A percentile compares a stretch with the other conserved stretches of the same genome.
These are phyloP conservation scores for Candolleomyces aberdarensis DNA, from an alignment of 768 basidiomycete species.

Conservation along the genomic window DNA sequence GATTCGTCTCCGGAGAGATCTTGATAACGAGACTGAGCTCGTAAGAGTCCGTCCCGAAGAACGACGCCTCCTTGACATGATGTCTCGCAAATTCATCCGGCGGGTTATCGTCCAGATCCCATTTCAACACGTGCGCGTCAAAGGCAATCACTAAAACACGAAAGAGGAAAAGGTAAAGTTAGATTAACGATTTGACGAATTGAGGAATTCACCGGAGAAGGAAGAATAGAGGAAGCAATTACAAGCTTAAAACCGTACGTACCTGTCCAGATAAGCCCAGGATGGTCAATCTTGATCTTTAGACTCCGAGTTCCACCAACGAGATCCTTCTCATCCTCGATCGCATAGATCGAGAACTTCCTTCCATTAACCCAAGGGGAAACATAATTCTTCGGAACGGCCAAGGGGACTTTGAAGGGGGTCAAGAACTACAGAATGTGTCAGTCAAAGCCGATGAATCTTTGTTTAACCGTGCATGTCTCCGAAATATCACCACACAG, in stretches of 20 bases:
- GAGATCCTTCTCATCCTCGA: constrained; percentile 54
- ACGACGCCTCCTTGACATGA: constrained; percentile 89
- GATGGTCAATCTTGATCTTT: constrained; percentile 69
- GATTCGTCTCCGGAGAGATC: constrained; percentile 28
- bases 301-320: constrained; percentile 64
- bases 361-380: constrained; percentile 45
- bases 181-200: neutral
- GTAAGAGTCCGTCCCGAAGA: constrained; percentile 75
- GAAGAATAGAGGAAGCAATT: neutral
- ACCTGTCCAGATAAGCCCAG: constrained; percentile 87
- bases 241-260: constrained; percentile 13
- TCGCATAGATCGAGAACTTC: constrained; percentile 52
- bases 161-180: neutral
- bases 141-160: constrained; percentile 70
- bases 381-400: constrained; percentile 42
- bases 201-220: constrained; percentile 2
- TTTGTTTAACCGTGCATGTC: neutral
- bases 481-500: neutral
- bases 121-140: constrained; percentile 82
- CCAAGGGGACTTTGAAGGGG: constrained; percentile 74
- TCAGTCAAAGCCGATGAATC: too few relatives aligned
- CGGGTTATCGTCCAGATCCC: constrained; percentile 80
- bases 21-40: constrained; percentile 69
- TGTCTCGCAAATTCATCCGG: constrained; percentile 75
- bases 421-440: constrained; percentile 62